A percentile compares a stretch with the other conserved stretches of the same genome.
phyloP scores from a whole-genome alignment of 257 asterid species.

The Solanum sitiens region DNA sequence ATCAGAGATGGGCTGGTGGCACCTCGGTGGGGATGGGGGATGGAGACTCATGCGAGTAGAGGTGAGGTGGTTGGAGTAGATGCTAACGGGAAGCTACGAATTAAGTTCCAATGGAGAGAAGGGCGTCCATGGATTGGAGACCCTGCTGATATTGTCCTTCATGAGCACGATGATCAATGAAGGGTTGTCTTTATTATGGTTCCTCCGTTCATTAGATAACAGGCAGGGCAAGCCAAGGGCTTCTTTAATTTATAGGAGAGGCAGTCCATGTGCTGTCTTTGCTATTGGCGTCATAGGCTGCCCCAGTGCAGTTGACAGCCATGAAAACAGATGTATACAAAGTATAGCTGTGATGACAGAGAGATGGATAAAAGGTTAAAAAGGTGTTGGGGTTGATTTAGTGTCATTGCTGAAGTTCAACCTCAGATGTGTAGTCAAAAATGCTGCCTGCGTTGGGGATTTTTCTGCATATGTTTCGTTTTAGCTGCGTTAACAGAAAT shows the following conservation, averaged over 20 bases:
- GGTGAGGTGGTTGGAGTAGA: conserved; percentile 94
- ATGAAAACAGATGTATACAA: background rate
- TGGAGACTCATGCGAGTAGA: conserved; percentile 93
- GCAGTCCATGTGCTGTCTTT: background rate
- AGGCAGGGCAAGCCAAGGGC: background rate
- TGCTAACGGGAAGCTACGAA: conserved; percentile 87
- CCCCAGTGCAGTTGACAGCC: background rate
- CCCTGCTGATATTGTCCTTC: conserved; percentile 82
- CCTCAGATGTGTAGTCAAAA: background rate
- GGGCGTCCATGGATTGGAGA: conserved; percentile 96
- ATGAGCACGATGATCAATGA: conserved; percentile 22
- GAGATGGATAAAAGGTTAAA: background rate
- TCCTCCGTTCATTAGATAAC: background rate
- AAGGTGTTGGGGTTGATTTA: background rate
- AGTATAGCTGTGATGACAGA: background rate
- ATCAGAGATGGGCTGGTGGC: conserved; percentile 70
- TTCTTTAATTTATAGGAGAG: background rate
- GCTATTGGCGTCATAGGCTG: background rate
- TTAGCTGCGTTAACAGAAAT: background rate
- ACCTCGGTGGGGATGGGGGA: conserved; percentile 99
- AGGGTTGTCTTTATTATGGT: background rate
- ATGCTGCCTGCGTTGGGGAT: background rate
- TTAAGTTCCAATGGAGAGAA: conserved; percentile 91
- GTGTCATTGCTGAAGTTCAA: background rate
- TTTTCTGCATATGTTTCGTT: background rate